Evolutionary conservation across 2,329 filamentous ascomycete species (phyloP).

Genomic region (Ceratocystis albifundus): DNA sequence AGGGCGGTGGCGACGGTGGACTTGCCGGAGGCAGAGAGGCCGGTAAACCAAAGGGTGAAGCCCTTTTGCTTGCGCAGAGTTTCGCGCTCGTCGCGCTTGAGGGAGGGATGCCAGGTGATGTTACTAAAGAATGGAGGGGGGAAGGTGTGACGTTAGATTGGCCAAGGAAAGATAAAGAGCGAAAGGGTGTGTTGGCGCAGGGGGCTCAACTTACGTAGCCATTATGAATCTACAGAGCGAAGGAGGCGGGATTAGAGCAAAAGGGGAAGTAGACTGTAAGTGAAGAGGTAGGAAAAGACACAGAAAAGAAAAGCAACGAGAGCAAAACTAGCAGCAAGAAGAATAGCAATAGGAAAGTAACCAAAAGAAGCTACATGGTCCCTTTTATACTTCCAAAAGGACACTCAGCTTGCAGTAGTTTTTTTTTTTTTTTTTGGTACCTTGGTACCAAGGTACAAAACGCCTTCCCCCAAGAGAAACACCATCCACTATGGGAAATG

Average conservation of each 20-base stretch:
- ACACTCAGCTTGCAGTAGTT: too few species aligned
- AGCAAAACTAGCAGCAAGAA: not conserved
- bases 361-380: not conserved
- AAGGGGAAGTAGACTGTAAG: not conserved
- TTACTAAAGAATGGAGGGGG: constrained; percentile 44
- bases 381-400: constrained; percentile 7
- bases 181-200: not conserved
- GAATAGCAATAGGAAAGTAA: too few species aligned
- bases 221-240: constrained; percentile 2
- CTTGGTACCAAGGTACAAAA: too few species aligned
- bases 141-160: too few species aligned
- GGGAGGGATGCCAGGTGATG: constrained; percentile 79
- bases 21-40: constrained; percentile 90
- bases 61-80: constrained; percentile 68
- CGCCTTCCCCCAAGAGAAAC: not conserved
- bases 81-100: constrained; percentile 67
- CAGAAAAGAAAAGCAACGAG: not conserved
- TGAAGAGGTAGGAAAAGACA: not conserved
- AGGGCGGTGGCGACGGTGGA: constrained; percentile 93
- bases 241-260: not conserved
- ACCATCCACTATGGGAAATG: constrained; percentile 14
- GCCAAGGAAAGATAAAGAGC: not conserved
- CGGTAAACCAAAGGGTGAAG: constrained; percentile 96
- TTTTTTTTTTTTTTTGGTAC: not conserved
- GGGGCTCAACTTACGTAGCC: constrained; percentile 20